Conservation (phyloP, 176 grass and related monocot genomes). For the Oropetium thomaeum region DNA sequence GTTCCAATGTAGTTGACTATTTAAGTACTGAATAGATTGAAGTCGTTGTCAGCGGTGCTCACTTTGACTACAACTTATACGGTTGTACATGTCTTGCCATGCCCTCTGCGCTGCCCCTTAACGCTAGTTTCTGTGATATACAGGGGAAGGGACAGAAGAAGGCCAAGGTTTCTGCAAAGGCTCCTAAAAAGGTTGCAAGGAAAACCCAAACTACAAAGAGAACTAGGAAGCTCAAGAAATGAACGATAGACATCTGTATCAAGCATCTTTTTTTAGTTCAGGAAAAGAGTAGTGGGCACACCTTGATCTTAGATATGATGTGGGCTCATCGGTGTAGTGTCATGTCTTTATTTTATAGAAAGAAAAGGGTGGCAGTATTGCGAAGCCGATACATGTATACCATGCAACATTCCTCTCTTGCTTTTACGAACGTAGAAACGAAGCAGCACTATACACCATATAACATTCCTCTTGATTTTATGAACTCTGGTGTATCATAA, state of each 20-base stretch:
- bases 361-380: background rate
- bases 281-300: too few species aligned
- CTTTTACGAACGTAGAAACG: background rate
- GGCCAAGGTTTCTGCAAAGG: slow-evolving; percentile 48
- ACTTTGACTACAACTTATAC: background rate
- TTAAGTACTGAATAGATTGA: background rate
- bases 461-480: background rate
- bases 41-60: background rate
- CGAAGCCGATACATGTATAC: background rate
- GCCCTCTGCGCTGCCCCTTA: background rate
- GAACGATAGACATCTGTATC: background rate
- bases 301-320: too few species aligned
- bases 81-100: background rate
- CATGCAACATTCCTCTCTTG: background rate
- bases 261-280: background rate
- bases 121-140: slow-evolving; percentile 9
- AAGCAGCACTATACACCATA: too few species aligned
- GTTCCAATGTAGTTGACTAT: background rate
- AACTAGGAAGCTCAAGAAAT: slow-evolving; percentile 80
- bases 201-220: slow-evolving; percentile 58
- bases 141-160: slow-evolving; percentile 67
- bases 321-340: too few species aligned
- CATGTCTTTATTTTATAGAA: background rate
- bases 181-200: slow-evolving; percentile 50
- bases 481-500: background rate